Evolutionary conservation across 2,329 filamentous ascomycete species (phyloP).

Genomic region (Alternaria metachromatica): DNA sequence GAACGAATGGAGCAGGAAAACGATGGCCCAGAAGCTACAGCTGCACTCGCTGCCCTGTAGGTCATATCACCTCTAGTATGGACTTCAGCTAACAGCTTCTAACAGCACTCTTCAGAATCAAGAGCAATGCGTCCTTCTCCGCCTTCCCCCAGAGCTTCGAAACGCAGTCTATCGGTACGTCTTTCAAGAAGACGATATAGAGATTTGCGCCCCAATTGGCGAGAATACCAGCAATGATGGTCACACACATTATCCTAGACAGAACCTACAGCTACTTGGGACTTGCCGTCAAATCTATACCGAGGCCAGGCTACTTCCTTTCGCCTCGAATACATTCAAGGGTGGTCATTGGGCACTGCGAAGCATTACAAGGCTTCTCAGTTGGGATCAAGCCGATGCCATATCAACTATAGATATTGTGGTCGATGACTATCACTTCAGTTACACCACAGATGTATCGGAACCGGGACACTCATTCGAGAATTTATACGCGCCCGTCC

Average conservation of each 20-base stretch:
- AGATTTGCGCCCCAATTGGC: background rate
- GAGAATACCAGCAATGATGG: background rate
- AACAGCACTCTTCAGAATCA: background rate
- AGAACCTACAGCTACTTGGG: background rate
- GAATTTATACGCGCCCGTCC: background rate
- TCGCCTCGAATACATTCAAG: background rate
- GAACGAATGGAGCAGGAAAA: background rate
- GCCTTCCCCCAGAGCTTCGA: conserved; percentile 5
- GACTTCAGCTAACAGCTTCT: background rate
- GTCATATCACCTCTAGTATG: background rate
- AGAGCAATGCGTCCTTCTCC: background rate
- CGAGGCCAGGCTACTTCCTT: background rate
- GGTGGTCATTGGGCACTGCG: background rate
- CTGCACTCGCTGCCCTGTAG: background rate
- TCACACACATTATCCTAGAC: background rate
- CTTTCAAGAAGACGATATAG: background rate
- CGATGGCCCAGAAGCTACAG: background rate
- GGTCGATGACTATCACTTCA: background rate
- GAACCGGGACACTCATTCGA: background rate
- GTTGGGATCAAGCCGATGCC: background rate
- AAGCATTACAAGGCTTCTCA: background rate
- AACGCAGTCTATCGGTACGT: conserved; percentile 3
- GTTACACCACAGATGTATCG: background rate
- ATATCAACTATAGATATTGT: background rate
- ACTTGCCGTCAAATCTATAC: background rate